A percentile compares a stretch with the other conserved stretches of the same genome.
These are phyloP conservation scores for Lantana camara DNA, from an alignment of 257 asterid species.

Conservation along the genomic window DNA sequence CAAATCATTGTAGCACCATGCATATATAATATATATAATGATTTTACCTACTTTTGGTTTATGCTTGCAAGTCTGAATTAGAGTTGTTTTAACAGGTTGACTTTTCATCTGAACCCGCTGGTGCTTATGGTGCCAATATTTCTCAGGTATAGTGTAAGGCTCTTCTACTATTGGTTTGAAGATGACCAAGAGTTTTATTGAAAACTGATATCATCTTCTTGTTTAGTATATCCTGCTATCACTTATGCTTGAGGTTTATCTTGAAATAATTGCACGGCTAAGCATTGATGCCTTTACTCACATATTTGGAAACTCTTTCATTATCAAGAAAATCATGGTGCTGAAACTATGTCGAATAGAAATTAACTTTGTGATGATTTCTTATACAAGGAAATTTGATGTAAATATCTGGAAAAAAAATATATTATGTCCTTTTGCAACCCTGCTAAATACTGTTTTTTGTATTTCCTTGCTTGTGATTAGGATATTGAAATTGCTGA, in stretches of 20 bases:
- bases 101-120: conserved; percentile 82
- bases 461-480: conserved; percentile 28
- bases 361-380: neutral
- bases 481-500: conserved; percentile 84
- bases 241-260: conserved; percentile 94
- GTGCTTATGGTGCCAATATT: conserved; percentile 73
- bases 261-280: conserved; percentile 73
- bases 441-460: conserved; percentile 15
- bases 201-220: conserved; percentile 35
- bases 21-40: too few relatives aligned
- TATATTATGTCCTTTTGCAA: conserved; percentile 16
- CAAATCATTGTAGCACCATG: conserved; percentile 9
- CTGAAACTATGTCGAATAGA: neutral
- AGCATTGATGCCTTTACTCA: conserved; percentile 67
- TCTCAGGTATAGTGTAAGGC: conserved; percentile 87
- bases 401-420: conserved; percentile 9
- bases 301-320: conserved; percentile 77
- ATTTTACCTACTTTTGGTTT: conserved; percentile 11
- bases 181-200: conserved; percentile 5
- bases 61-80: conserved; percentile 28
- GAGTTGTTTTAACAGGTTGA: conserved; percentile 63
- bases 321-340: conserved; percentile 60
- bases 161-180: conserved; percentile 23
- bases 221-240: conserved; percentile 87
- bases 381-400: neutral